These are phyloP conservation scores for Durusdinium trenchii DNA, from an alignment of 73 alveolate species.

Conservation along the genomic window DNA sequence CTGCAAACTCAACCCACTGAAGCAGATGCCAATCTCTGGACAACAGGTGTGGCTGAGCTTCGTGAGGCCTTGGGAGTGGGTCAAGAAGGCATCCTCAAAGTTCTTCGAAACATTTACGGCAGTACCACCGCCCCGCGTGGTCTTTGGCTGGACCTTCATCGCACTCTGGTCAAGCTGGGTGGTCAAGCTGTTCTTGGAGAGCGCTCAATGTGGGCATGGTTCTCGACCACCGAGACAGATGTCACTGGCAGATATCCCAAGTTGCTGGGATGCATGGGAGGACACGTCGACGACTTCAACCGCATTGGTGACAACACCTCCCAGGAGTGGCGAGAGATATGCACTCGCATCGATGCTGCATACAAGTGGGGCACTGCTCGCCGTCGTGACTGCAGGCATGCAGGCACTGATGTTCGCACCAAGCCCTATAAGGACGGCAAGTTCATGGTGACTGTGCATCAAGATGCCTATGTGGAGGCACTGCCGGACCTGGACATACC, in stretches of 20 bases:
- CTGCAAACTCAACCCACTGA: neutral
- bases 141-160: neutral
- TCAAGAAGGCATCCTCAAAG: neutral
- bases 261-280: neutral
- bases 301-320: neutral
- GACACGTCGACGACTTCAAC: slow-evolving; percentile 11
- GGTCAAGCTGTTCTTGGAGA: neutral
- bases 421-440: too few species aligned
- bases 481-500: neutral
- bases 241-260: neutral
- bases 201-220: neutral
- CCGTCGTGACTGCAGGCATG: neutral
- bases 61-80: neutral
- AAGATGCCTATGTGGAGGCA: neutral
- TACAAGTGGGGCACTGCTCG: neutral
- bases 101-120: neutral
- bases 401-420: neutral
- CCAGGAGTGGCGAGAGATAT: neutral
- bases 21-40: neutral
- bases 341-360: neutral
- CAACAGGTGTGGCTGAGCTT: neutral
- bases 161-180: neutral
- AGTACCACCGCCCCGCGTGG: slow-evolving; percentile 4
- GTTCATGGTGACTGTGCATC: neutral
- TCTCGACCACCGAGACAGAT: neutral